These are phyloP conservation scores for Yamadazyma kitorensis DNA, from an alignment of 805 yeast species.

Conservation along the genomic window DNA sequence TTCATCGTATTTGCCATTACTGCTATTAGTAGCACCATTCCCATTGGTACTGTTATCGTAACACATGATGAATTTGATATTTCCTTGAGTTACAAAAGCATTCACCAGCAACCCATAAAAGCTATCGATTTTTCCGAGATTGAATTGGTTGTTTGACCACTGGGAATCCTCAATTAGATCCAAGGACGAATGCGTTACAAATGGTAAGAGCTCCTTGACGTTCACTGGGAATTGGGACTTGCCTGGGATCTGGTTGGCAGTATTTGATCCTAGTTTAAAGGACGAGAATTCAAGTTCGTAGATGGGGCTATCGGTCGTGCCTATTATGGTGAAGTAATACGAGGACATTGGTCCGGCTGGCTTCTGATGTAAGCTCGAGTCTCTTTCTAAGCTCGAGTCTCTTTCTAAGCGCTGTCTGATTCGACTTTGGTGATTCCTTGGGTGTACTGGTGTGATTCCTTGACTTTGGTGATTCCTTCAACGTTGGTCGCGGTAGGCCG, in stretches of 20 bases:
- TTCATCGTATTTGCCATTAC: constrained; percentile 43
- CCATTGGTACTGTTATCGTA: constrained; percentile 30
- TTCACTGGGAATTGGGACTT: constrained; percentile 61
- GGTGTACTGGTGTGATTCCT: too few species aligned
- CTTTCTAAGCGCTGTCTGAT: too few species aligned
- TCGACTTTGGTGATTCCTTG: too few species aligned
- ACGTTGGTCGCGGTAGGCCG: too few species aligned
- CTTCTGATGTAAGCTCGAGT: too few species aligned
- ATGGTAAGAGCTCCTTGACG: constrained; percentile 79
- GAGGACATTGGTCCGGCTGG: constrained; percentile 66
- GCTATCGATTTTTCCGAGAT: constrained; percentile 76
- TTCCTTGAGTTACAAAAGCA: constrained; percentile 86
- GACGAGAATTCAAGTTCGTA: constrained; percentile 87
- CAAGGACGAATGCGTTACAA: constrained; percentile 81
- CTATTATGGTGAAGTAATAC: constrained; percentile 86
- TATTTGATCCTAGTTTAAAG: constrained; percentile 32
- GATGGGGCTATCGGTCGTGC: constrained; percentile 80
- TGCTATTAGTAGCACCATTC: constrained; percentile 19
- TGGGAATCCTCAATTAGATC: constrained; percentile 91
- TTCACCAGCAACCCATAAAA: constrained; percentile 82
- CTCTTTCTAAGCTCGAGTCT: too few species aligned
- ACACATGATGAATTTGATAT: constrained; percentile 70
- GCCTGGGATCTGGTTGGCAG: constrained; percentile 39
- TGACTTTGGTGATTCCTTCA: too few species aligned
- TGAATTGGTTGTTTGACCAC: constrained; percentile 66